A percentile compares a stretch with the other conserved stretches of the same genome.
Evolutionary conservation across 768 basidiomycete genomes (phyloP).

Genomic region (Dentipellis fragilis): DNA sequence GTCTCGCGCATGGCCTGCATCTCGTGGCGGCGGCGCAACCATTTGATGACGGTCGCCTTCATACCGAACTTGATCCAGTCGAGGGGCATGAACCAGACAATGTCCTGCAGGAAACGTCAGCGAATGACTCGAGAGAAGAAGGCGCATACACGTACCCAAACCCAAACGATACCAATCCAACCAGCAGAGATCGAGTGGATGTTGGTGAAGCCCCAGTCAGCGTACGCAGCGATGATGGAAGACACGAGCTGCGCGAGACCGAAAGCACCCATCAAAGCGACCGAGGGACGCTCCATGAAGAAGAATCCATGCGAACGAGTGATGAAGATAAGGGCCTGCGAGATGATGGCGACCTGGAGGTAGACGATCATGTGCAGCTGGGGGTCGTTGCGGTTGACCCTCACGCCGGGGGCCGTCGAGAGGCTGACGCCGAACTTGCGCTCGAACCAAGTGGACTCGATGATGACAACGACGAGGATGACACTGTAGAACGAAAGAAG

Average conservation of each 20-base stretch:
- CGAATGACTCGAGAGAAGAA: not conserved
- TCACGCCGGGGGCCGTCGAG: conserved; percentile 14
- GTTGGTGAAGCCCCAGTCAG: conserved; percentile 88
- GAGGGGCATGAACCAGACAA: conserved; percentile 92
- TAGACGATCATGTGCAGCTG: conserved; percentile 85
- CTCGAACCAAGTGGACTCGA: conserved; percentile 86
- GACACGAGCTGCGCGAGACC: conserved; percentile 88
- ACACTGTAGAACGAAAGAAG: conserved; percentile 40
- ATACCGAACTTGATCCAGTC: conserved; percentile 95
- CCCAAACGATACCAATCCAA: conserved; percentile 97
- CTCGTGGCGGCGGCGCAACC: conserved; percentile 57
- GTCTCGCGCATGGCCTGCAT: conserved; percentile 22
- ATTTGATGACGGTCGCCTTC: conserved; percentile 88
- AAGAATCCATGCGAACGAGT: conserved; percentile 92
- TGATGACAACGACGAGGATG: conserved; percentile 71
- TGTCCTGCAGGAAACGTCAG: conserved; percentile 48
- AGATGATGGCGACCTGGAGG: conserved; percentile 97
- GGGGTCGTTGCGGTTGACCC: conserved; percentile 45
- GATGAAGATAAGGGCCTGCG: conserved; percentile 94
- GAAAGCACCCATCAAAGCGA: conserved; percentile 85
- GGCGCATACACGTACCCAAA: conserved; percentile 55
- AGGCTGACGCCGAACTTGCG: conserved; percentile 70
- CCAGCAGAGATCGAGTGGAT: conserved; percentile 75
- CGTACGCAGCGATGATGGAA: conserved; percentile 91
- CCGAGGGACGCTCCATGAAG: conserved; percentile 93